phyloP scores from a whole-genome alignment of 371 early-diverging fungal genomes.

The Actinomortierella wolfii region DNA sequence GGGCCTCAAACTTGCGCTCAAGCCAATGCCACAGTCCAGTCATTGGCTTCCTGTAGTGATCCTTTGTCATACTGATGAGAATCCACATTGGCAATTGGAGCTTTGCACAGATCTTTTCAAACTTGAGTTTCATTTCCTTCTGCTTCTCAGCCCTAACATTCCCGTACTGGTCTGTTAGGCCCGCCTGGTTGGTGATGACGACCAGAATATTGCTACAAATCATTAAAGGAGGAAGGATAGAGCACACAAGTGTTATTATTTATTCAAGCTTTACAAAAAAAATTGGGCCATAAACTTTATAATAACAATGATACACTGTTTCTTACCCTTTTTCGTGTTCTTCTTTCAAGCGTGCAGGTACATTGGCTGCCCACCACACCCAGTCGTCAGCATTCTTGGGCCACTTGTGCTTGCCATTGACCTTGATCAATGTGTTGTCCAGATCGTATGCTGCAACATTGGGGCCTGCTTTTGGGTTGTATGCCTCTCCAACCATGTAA shows the following conservation, averaged over 20 bases:
- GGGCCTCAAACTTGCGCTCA: conserved; percentile 52
- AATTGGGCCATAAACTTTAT: conserved; percentile 3
- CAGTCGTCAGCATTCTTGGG: conserved; percentile 81
- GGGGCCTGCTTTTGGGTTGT: conserved; percentile 17
- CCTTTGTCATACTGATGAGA: conserved; percentile 68
- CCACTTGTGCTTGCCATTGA: conserved; percentile 65
- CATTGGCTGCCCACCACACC: conserved; percentile 65
- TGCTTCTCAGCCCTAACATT: conserved; percentile 39
- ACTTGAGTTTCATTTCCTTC: conserved; percentile 57
- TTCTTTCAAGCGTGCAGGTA: conserved; percentile 58
- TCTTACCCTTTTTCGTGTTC: conserved; percentile 66
- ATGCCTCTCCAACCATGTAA: conserved; percentile 43
- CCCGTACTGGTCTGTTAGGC: conserved; percentile 50
- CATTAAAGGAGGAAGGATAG: not conserved
- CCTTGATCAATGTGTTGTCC: conserved; percentile 76
- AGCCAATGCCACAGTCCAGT: conserved; percentile 83
- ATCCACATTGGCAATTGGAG: conserved; percentile 60
- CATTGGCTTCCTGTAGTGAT: conserved; percentile 83
- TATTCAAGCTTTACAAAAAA: conserved; percentile 2
- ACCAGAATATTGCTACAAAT: conserved; percentile 65
- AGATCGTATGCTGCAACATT: conserved; percentile 87
- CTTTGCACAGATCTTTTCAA: conserved; percentile 51
- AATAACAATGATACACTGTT: conserved; percentile 1
- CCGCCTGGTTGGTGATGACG: conserved; percentile 77
- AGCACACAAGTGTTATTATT: not conserved